Evolutionary conservation across 2,329 filamentous ascomycete species (phyloP).

Genomic region (Trichophyton benhamiae): DNA sequence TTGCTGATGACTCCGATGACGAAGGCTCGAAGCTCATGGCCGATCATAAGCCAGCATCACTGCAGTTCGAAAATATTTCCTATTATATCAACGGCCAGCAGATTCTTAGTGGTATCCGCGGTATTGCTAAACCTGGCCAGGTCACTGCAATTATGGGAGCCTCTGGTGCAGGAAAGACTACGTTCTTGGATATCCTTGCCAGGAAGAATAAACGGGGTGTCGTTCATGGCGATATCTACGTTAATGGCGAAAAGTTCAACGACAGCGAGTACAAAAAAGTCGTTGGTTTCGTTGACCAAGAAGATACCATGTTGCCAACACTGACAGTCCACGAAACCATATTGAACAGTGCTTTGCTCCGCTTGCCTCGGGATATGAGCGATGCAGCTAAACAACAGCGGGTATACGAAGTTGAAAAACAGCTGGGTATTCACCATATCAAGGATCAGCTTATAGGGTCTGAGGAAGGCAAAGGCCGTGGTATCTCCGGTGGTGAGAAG

Average conservation of each 20-base stretch:
- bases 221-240: slow-evolving; percentile 68
- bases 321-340: slow-evolving; percentile 97
- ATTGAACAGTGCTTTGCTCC: slow-evolving; percentile 77
- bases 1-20: slow-evolving; percentile 78
- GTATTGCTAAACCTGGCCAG: slow-evolving; percentile 87
- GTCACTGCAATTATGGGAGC: slow-evolving; percentile 96
- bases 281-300: slow-evolving; percentile 94
- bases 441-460: slow-evolving; percentile 91
- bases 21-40: slow-evolving; percentile 75
- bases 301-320: slow-evolving; percentile 92
- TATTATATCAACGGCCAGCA: slow-evolving; percentile 80
- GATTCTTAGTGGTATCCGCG: slow-evolving; percentile 68
- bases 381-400: slow-evolving; percentile 76
- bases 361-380: slow-evolving; percentile 87
- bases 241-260: slow-evolving; percentile 82
- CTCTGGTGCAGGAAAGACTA: slow-evolving; percentile 93
- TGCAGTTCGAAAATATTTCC: slow-evolving; percentile 78
- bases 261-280: slow-evolving; percentile 82
- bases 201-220: slow-evolving; percentile 89
- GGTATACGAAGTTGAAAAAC: slow-evolving; percentile 85
- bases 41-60: slow-evolving; percentile 78
- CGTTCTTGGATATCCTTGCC: slow-evolving; percentile 88
- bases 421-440: slow-evolving; percentile 89
- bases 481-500: slow-evolving; percentile 95
- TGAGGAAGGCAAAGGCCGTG: slow-evolving; percentile 84